phyloP scores from a whole-genome alignment of 176 grass and related monocot genomes.

The Rhynchospora pubera region DNA sequence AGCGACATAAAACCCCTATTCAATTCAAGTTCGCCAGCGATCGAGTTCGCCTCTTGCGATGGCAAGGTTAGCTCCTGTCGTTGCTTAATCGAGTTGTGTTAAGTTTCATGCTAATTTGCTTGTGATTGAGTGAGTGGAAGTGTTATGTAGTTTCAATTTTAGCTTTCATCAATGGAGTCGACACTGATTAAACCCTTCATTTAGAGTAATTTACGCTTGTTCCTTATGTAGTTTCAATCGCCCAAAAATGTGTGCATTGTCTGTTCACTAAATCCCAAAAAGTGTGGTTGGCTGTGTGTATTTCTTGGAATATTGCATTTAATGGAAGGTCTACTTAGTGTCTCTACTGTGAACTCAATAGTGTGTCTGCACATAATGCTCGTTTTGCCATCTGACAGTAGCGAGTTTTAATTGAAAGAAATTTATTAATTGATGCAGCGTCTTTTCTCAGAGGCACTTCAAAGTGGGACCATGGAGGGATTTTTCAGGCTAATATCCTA shows the following conservation, averaged over 20 bases:
- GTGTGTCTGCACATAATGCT: background rate
- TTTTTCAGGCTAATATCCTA: slow-evolving; percentile 43
- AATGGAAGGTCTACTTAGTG: background rate
- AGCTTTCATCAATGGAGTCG: background rate
- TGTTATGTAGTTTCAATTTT: background rate
- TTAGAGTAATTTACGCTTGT: too few species aligned
- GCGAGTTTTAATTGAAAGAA: background rate
- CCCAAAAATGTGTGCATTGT: too few species aligned
- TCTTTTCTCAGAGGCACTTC: slow-evolving; percentile 37
- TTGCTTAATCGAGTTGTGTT: background rate
- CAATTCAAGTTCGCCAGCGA: too few species aligned
- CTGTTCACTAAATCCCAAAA: too few species aligned
- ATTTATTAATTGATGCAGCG: slow-evolving; percentile 16
- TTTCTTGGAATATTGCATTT: too few species aligned
- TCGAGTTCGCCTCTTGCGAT: slow-evolving; percentile 85
- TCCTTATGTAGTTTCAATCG: too few species aligned
- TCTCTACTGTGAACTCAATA: background rate
- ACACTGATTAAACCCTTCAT: too few species aligned
- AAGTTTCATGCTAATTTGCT: background rate
- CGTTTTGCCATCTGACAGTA: background rate
- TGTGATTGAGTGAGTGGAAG: background rate
- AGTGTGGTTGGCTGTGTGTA: background rate
- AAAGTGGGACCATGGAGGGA: slow-evolving; percentile 41
- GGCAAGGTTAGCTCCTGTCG: slow-evolving; percentile 27
- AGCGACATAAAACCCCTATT: too few species aligned